These are phyloP conservation scores for Omphalea diandra DNA, from an alignment of 441 rosid genomes.

Conservation along the genomic window DNA sequence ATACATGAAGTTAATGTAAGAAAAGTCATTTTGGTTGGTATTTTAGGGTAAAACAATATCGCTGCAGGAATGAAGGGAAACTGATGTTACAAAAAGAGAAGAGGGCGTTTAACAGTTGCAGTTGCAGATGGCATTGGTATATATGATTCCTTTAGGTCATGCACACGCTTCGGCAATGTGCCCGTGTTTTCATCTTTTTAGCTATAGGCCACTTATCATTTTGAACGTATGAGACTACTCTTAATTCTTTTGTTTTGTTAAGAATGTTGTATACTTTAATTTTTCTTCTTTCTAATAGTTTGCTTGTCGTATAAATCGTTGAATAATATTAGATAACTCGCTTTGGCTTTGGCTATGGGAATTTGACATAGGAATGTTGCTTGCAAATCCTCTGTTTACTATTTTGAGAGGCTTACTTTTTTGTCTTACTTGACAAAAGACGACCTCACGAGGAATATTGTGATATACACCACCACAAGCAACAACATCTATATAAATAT, in stretches of 20 bases:
- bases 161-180: slow-evolving; percentile 26
- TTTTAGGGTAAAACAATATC: too few relatives aligned
- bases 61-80: slow-evolving; percentile 14
- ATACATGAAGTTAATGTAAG: too few relatives aligned
- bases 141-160: slow-evolving; percentile 31
- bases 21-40: too few relatives aligned
- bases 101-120: slow-evolving; percentile 5
- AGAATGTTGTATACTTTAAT: not conserved
- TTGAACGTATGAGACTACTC: slow-evolving; percentile 22
- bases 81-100: not conserved
- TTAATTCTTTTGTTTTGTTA: slow-evolving; percentile 15
- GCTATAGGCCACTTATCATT: slow-evolving; percentile 12
- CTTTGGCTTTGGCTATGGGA: too few relatives aligned
- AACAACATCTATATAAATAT: not conserved
- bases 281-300: not conserved
- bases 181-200: not conserved
- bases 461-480: slow-evolving; percentile 7
- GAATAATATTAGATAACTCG: slow-evolving; percentile 23
- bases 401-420: slow-evolving; percentile 7
- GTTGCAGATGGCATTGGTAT: not conserved
- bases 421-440: slow-evolving; percentile 17
- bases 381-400: slow-evolving; percentile 20
- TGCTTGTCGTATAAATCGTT: slow-evolving; percentile 25
- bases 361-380: slow-evolving; percentile 21
- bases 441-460: slow-evolving; percentile 25